phyloP scores from a whole-genome alignment of 371 early-diverging fungal genomes.

The Rhizomucor pusillus region DNA sequence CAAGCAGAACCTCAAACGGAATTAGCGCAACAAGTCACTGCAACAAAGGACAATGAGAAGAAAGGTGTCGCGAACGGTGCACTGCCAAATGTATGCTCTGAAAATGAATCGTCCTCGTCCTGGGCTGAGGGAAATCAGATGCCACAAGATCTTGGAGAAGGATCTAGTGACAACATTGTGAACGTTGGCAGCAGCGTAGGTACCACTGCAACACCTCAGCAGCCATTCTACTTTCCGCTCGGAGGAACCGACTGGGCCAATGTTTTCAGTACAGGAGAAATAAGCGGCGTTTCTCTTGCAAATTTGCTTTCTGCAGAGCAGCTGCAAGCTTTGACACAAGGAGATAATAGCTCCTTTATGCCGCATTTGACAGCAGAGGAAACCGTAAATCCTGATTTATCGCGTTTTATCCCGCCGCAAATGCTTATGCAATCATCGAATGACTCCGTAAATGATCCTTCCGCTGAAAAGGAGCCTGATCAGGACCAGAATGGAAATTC shows the following conservation, averaged over 20 bases:
- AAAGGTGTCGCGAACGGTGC: too few relatives aligned
- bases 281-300: conserved; percentile 4
- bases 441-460: too few relatives aligned
- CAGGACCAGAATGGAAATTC: background rate
- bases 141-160: too few relatives aligned
- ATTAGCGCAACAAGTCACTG: background rate
- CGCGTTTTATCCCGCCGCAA: conserved; percentile 10
- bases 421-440: conserved; percentile 1
- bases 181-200: conserved; percentile 7
- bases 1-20: background rate
- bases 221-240: conserved; percentile 16
- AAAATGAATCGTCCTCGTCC: too few relatives aligned
- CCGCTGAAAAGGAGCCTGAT: background rate
- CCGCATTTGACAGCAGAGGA: too few relatives aligned
- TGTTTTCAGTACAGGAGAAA: conserved; percentile 7
- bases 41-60: too few relatives aligned
- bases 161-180: background rate
- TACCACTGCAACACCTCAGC: background rate
- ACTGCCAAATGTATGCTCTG: too few relatives aligned
- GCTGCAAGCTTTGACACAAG: background rate
- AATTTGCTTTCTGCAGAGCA: conserved; percentile 1
- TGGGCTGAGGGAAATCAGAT: too few relatives aligned
- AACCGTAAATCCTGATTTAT: background rate
- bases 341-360: too few relatives aligned
- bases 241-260: conserved; percentile 12